Evolutionary conservation across 2,329 filamentous ascomycete genomes (phyloP).

Genomic region (Alternaria triticina): DNA sequence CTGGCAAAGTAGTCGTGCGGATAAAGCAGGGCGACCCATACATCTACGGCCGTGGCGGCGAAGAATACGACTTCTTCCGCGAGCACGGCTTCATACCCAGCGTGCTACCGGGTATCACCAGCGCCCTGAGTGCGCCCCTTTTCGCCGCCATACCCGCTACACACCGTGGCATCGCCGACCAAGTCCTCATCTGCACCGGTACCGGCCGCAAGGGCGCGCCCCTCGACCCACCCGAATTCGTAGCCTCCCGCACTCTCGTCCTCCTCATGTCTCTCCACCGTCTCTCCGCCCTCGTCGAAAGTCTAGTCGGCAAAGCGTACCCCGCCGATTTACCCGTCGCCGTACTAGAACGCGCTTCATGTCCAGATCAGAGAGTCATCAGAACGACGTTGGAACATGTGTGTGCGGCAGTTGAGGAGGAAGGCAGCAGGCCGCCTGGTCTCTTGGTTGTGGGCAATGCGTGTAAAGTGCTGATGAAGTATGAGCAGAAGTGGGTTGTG

Average conservation of each 20-base stretch:
- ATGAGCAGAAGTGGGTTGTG: conserved; percentile 75
- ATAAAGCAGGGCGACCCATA: conserved; percentile 98
- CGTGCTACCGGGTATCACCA: conserved; percentile 90
- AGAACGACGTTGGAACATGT: conserved; percentile 83
- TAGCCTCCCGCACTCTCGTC: conserved; percentile 79
- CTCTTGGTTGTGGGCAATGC: conserved; percentile 83
- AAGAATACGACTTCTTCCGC: conserved; percentile 87
- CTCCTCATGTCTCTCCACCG: conserved; percentile 96
- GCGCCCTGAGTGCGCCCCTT: conserved; percentile 82
- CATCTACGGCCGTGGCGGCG: conserved; percentile 91
- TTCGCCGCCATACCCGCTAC: conserved; percentile 89
- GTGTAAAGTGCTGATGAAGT: conserved; percentile 75
- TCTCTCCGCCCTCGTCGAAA: conserved; percentile 73
- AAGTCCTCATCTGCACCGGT: conserved; percentile 94
- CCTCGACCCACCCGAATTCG: conserved; percentile 80
- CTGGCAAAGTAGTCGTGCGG: conserved; percentile 81
- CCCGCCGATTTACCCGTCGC: conserved; percentile 83
- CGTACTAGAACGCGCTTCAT: conserved; percentile 91
- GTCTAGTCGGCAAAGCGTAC: conserved; percentile 67
- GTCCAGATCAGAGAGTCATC: conserved; percentile 91
- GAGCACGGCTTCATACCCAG: conserved; percentile 70
- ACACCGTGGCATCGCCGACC: conserved; percentile 87
- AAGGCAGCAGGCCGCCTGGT: conserved; percentile 88
- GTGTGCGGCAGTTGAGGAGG: conserved; percentile 81
- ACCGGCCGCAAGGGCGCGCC: conserved; percentile 89